These are phyloP conservation scores for Rhodotorula babjevae DNA, from an alignment of 768 basidiomycete genomes.

Conservation along the genomic window DNA sequence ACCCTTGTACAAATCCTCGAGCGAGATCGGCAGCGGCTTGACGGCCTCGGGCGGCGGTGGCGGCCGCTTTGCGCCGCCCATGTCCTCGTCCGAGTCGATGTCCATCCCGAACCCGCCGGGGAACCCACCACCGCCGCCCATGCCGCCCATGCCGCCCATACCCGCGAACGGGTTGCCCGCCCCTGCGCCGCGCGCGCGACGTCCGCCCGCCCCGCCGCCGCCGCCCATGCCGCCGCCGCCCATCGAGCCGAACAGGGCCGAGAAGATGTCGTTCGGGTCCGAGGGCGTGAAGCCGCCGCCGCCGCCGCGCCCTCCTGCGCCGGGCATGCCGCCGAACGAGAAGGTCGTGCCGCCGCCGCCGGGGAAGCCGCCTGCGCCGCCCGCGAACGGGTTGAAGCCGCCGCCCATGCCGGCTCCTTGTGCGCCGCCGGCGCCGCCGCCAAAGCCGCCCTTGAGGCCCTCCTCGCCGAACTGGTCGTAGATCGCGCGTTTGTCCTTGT, in stretches of 20 bases:
- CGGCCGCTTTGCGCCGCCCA: not conserved
- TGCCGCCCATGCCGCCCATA: slow-evolving; percentile 46
- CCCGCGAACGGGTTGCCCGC: slow-evolving; percentile 35
- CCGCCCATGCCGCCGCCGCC: slow-evolving; percentile 56
- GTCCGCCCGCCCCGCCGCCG: slow-evolving; percentile 36
- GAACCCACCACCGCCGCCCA: slow-evolving; percentile 40
- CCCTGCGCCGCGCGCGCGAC: not conserved
- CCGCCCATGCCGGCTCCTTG: slow-evolving; percentile 36
- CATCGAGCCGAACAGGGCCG: slow-evolving; percentile 54
- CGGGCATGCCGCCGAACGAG: slow-evolving; percentile 47
- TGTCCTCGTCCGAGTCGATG: slow-evolving; percentile 38
- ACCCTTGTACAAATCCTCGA: slow-evolving; percentile 81
- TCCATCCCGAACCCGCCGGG: slow-evolving; percentile 41
- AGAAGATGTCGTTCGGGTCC: slow-evolving; percentile 84
- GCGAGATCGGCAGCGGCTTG: slow-evolving; percentile 71
- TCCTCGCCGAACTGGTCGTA: slow-evolving; percentile 79
- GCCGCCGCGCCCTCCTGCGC: slow-evolving; percentile 46
- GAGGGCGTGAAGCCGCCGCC: slow-evolving; percentile 63
- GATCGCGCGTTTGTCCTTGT: slow-evolving; percentile 47
- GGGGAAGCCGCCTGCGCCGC: slow-evolving; percentile 41
- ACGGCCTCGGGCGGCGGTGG: slow-evolving; percentile 34
- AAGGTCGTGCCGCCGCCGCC: slow-evolving; percentile 46
- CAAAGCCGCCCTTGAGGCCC: slow-evolving; percentile 66
- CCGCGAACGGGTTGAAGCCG: slow-evolving; percentile 37
- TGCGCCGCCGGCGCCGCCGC: slow-evolving; percentile 47